These are phyloP conservation scores for Chalara sp. DNA, from an alignment of 2,329 filamentous ascomycete genomes.

Conservation along the genomic window DNA sequence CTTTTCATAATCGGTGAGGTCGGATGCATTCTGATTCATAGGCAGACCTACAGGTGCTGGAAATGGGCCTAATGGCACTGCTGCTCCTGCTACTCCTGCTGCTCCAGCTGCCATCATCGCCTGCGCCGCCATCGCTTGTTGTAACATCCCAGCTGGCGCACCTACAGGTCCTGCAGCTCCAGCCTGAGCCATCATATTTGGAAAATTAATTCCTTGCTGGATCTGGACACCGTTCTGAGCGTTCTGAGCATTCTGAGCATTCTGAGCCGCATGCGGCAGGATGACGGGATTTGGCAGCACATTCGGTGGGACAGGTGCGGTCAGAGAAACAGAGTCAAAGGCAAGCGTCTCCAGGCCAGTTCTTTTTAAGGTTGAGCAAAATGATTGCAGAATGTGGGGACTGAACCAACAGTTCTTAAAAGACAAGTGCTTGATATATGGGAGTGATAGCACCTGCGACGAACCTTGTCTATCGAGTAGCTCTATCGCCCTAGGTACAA, in stretches of 20 bases:
- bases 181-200: background rate
- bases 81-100: no score
- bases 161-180: background rate
- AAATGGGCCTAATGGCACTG: no score
- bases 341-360: constrained; percentile 44
- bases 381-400: constrained; percentile 47
- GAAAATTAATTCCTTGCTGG: background rate
- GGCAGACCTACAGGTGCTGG: constrained; percentile 1
- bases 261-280: background rate
- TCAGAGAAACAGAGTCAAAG: constrained; percentile 60
- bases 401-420: constrained; percentile 65
- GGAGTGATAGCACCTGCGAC: constrained; percentile 40
- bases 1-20: no score
- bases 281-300: constrained; percentile 8
- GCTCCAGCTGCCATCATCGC: no score
- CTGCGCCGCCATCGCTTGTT: no score
- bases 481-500: constrained; percentile 29
- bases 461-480: constrained; percentile 22
- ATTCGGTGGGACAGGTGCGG: constrained; percentile 33
- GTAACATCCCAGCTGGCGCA: no score
- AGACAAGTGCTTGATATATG: constrained; percentile 49
- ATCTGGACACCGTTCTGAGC: background rate
- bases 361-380: constrained; percentile 42
- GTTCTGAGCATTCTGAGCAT: constrained; percentile 7
- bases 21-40: background rate